These are phyloP conservation scores for Suillus weaverae DNA, from an alignment of 768 basidiomycete species.

Conservation along the genomic window DNA sequence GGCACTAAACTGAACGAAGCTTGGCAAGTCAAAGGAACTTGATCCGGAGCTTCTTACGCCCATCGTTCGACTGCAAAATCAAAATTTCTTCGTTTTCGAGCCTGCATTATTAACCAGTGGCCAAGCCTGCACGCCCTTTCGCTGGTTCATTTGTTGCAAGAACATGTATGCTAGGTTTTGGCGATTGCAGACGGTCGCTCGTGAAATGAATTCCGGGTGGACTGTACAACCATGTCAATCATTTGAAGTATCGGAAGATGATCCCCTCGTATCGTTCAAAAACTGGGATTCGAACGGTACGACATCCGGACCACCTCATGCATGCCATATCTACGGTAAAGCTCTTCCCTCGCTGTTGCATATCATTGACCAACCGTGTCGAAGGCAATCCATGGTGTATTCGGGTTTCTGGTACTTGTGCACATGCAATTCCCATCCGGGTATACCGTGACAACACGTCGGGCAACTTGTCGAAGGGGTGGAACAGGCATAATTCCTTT, in stretches of 20 bases:
- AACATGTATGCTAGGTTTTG: slow-evolving; percentile 22
- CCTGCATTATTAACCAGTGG: slow-evolving; percentile 12
- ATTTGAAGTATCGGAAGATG: too few relatives aligned
- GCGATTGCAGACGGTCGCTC: too few relatives aligned
- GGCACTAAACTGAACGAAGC: slow-evolving; percentile 22
- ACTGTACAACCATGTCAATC: too few relatives aligned
- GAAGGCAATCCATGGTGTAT: too few relatives aligned
- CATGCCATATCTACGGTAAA: too few relatives aligned
- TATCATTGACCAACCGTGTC: too few relatives aligned
- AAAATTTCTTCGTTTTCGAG: slow-evolving; percentile 33
- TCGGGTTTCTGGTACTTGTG: slow-evolving; percentile 13
- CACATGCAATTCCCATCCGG: slow-evolving; percentile 19
- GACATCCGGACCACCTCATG: too few relatives aligned
- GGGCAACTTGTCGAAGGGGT: slow-evolving; percentile 29
- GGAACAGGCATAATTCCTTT: slow-evolving; percentile 31
- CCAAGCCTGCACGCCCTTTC: slow-evolving; percentile 22
- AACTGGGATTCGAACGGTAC: too few relatives aligned
- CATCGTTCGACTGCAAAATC: slow-evolving; percentile 21
- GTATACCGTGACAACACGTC: slow-evolving; percentile 29
- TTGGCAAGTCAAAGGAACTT: slow-evolving; percentile 25
- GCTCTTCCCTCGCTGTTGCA: too few relatives aligned
- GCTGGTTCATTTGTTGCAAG: slow-evolving; percentile 23
- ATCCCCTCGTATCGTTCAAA: too few relatives aligned
- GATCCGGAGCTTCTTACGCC: slow-evolving; percentile 24
- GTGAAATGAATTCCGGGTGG: too few relatives aligned